These are phyloP conservation scores for Diplodia mutila DNA, from an alignment of 2,329 filamentous ascomycete species.

Conservation along the genomic window DNA sequence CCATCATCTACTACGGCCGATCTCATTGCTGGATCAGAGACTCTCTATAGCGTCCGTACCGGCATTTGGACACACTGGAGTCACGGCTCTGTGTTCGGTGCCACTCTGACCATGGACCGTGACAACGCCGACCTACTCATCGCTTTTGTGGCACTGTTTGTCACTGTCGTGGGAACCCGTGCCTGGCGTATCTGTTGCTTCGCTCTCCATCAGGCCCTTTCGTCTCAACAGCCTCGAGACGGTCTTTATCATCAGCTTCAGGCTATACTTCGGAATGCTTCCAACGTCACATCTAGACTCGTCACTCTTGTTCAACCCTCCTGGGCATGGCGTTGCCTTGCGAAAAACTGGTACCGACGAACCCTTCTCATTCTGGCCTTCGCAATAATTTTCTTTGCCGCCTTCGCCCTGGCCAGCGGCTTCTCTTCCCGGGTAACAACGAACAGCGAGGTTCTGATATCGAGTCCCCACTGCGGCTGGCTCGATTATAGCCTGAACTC, in stretches of 20 bases:
- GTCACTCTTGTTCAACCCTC: neutral
- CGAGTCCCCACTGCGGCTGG: conserved; percentile 9
- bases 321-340: neutral
- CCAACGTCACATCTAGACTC: neutral
- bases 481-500: neutral
- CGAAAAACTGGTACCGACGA: neutral
- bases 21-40: neutral
- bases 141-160: conserved; percentile 42
- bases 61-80: neutral
- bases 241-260: conserved; percentile 32
- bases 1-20: neutral
- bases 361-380: neutral
- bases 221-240: conserved; percentile 29
- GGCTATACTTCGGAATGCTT: conserved; percentile 22
- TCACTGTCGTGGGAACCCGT: conserved; percentile 31
- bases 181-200: conserved; percentile 34
- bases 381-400: neutral
- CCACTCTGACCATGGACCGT: conserved; percentile 27
- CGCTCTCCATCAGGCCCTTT: conserved; percentile 30
- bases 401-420: conserved; percentile 21
- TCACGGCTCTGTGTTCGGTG: neutral
- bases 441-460: conserved; percentile 8
- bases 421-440: conserved; percentile 25
- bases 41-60: neutral
- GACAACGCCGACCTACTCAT: conserved; percentile 38